Base-by-base conservation (phyloP, 139 green algal genomes). In the Asterochloris sp. region DNA sequence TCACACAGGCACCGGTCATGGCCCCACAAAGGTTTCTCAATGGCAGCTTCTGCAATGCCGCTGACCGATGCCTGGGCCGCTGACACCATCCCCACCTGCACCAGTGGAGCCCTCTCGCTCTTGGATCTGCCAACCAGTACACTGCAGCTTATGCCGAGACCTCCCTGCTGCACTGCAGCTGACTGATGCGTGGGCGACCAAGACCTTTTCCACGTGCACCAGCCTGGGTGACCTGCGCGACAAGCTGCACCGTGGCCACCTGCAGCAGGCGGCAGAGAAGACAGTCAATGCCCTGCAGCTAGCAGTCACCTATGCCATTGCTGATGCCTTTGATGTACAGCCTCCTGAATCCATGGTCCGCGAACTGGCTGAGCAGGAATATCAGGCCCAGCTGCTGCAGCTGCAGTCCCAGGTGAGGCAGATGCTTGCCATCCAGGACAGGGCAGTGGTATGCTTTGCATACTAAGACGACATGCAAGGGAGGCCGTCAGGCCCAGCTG, bases 311-410 rank as follows among this genome's bases (percentile, higher is more conserved):
- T 84, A 82, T 47, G 85, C 87, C 54, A 73, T 92, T n/a, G 88
- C 81, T 0, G 27, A 81, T 0, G 13, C 47, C 9, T 81, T 91
- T 19, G 78, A 91, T 16, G 79, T 74, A 24, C 76, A 86, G 10
- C 64, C 92, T n/a, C 89, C 89, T 0, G 60, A 92, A 38, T 85
- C 83, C 19, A 63, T 90, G 38, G 66, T 92, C 74, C 62, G 66
- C 27, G 80, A 92, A 29, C 62, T 88, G 68, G 89, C 83, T 15
- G 29, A 76, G n/a, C 79, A 90, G 67, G 80, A 90, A 78, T 92
- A 92, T 82, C 80, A 83, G 76, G 76, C 68, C 19, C 77, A 86
- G 54, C 77, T 92, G 62, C 77, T 81, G 26, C 69, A 86, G 17
- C 60, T 81, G 61, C 83, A 86, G 73, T 15, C 47, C 24, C 77